A percentile compares a stretch with the other conserved stretches of the same genome.
Evolutionary conservation across 768 basidiomycete genomes (phyloP).

Genomic region (Rhodotorula toruloides): DNA sequence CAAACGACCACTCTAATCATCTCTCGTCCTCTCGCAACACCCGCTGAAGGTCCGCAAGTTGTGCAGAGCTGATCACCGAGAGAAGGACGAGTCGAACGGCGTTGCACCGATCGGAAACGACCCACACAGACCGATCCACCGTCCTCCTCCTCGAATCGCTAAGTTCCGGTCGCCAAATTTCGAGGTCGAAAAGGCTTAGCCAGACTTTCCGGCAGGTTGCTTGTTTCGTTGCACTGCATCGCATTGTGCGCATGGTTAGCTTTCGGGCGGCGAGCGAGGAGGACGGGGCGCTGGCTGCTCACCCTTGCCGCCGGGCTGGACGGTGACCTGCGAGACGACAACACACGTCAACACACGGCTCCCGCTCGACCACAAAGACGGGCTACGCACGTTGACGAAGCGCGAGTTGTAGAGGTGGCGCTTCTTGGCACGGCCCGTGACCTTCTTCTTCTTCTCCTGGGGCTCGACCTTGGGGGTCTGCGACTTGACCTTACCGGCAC

Average conservation of each 20-base stretch:
- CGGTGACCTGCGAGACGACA: constrained; percentile 85
- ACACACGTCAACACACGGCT: constrained; percentile 49
- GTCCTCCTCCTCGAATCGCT: too few species aligned
- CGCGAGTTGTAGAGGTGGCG: constrained; percentile 83
- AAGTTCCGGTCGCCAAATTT: too few species aligned
- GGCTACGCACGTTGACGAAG: constrained; percentile 44
- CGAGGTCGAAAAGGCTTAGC: too few species aligned
- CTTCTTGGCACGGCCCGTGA: constrained; percentile 98
- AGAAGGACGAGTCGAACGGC: too few species aligned
- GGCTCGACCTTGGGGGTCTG: constrained; percentile 96
- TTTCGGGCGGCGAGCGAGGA: too few species aligned
- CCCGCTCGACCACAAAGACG: neutral
- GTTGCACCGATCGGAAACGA: too few species aligned
- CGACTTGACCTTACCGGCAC: constrained; percentile 78
- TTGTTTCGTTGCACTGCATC: constrained; percentile 25
- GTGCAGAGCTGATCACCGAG: too few species aligned
- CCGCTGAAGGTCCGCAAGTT: too few species aligned
- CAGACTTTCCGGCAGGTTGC: constrained; percentile 18
- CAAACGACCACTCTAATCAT: too few species aligned
- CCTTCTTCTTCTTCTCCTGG: constrained; percentile 98
- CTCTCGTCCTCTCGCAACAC: too few species aligned
- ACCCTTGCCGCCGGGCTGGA: constrained; percentile 85
- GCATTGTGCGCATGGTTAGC: too few species aligned
- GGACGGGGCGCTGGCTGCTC: neutral
- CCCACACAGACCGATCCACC: neutral